A percentile compares a stretch with the other conserved stretches of the same genome.
Conservation (phyloP, 148 eudicot species). For the Simmondsia chinensis region DNA sequence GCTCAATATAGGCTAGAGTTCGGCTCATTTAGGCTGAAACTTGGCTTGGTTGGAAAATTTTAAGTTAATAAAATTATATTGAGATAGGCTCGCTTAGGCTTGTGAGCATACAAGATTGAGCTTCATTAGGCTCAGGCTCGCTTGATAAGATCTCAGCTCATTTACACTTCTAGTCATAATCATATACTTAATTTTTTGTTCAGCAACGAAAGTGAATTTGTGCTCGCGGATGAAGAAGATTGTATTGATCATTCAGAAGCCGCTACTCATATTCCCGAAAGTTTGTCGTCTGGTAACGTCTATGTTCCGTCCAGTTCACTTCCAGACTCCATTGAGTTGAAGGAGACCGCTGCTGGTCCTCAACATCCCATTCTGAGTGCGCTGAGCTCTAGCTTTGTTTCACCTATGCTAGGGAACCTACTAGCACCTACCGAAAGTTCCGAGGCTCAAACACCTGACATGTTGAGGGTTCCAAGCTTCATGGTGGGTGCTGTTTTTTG, state of each 20-base stretch:
- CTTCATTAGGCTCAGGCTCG: too few species aligned
- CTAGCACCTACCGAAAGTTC: constrained; percentile 50
- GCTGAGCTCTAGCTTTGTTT: constrained; percentile 48
- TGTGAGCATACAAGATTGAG: too few species aligned
- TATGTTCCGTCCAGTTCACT: constrained; percentile 31
- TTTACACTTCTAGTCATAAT: too few species aligned
- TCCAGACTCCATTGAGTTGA: constrained; percentile 38
- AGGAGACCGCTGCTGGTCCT: constrained; percentile 38
- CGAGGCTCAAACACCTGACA: constrained; percentile 52
- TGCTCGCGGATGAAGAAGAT: constrained; percentile 40
- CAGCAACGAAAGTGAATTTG: constrained; percentile 38
- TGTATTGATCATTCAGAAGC: constrained; percentile 32
- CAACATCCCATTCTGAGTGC: constrained; percentile 40
- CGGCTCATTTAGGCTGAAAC: too few species aligned
- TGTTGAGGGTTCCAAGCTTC: constrained; percentile 48
- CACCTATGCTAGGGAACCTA: constrained; percentile 45
- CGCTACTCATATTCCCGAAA: constrained; percentile 29
- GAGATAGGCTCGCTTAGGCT: too few species aligned
- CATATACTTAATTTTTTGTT: constrained; percentile 3
- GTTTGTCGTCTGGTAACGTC: constrained; percentile 25
- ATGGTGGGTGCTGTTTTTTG: constrained; percentile 43
- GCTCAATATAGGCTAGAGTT: too few species aligned
- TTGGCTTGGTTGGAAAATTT: too few species aligned
- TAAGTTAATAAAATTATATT: too few species aligned
- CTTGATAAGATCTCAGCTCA: too few species aligned